These are phyloP conservation scores for Penicillium maclennaniae DNA, from an alignment of 495 filamentous ascomycete genomes.

Conservation along the genomic window DNA sequence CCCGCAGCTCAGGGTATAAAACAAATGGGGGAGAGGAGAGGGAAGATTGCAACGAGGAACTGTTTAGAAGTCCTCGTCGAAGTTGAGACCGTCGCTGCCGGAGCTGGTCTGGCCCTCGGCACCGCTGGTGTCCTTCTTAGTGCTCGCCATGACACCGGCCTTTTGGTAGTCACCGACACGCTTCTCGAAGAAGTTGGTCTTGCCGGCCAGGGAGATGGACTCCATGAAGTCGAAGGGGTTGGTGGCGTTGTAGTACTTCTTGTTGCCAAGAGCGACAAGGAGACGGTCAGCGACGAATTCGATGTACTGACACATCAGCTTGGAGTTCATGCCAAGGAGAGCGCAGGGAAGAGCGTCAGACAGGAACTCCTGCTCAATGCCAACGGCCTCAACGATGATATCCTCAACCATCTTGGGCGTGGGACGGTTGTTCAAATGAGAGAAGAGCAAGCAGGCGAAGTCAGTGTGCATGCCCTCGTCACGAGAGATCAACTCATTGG, in stretches of 20 bases:
- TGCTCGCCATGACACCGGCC: constrained; percentile 95
- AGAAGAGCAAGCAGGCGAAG: constrained; percentile 96
- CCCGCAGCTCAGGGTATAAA: constrained; percentile 26
- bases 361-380: constrained; percentile 96
- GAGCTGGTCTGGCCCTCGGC: constrained; percentile 48
- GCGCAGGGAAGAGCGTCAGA: constrained; percentile 89
- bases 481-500: constrained; percentile 98
- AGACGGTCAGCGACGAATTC: constrained; percentile 98
- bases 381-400: constrained; percentile 91
- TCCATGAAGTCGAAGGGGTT: constrained; percentile 99
- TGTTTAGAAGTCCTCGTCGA: constrained; percentile 94
- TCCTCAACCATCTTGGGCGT: constrained; percentile 72
- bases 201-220: constrained; percentile 95
- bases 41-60: constrained; percentile 12
- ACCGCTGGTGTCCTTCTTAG: constrained; percentile 65
- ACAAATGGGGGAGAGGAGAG: constrained; percentile 25
- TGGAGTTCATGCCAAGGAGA: constrained; percentile 95
- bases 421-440: constrained; percentile 88
- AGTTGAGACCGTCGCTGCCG: constrained; percentile 75
- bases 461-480: constrained; percentile 99
- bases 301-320: constrained; percentile 98
- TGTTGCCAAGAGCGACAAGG: constrained; percentile 84
- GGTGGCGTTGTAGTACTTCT: constrained; percentile 84
- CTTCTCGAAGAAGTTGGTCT: constrained; percentile 99
- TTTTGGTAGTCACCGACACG: constrained; percentile 99